Evolutionary conservation across 2,329 filamentous ascomycete genomes (phyloP).

Genomic region (Chrysoporthe austroafricana): DNA sequence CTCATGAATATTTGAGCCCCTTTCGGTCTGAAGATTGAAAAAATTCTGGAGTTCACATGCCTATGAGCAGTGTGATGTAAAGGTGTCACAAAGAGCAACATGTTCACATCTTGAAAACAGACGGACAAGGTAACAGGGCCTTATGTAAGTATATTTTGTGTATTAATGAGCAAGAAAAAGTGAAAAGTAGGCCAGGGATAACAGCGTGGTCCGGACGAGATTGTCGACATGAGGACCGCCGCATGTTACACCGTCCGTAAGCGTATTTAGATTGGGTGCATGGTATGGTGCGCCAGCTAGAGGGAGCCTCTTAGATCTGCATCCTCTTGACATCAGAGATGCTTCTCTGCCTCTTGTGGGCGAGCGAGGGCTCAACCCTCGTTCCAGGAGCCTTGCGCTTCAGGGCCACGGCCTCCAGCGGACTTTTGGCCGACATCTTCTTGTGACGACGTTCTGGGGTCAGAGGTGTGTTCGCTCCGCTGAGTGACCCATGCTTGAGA

Average conservation of each 20-base stretch:
- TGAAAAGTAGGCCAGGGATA: constrained; percentile 27
- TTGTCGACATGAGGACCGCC: background rate
- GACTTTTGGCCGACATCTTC: constrained; percentile 51
- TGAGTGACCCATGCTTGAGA: constrained; percentile 68
- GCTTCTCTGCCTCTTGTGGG: constrained; percentile 62
- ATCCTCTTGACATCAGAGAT: constrained; percentile 60
- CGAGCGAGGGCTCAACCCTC: constrained; percentile 39
- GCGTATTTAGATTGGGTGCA: constrained; percentile 40
- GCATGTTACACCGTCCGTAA: constrained; percentile 49
- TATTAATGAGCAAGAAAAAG: background rate
- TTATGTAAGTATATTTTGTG: background rate
- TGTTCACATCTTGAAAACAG: background rate
- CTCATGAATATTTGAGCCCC: background rate
- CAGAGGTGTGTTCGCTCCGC: constrained; percentile 68
- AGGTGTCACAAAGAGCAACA: background rate
- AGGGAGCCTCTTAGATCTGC: constrained; percentile 31
- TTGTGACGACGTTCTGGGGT: constrained; percentile 68
- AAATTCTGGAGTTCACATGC: no score
- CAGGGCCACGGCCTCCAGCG: constrained; percentile 51
- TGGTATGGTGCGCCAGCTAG: background rate
- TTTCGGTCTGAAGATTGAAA: background rate
- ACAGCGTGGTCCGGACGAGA: constrained; percentile 10
- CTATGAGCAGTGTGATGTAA: background rate
- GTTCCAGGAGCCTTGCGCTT: constrained; percentile 59
- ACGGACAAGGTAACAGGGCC: background rate